Evolutionary conservation across 2,329 filamentous ascomycete genomes (phyloP), one percentile per base, ranked within the genome.

Genomic region (Aureobasidium sp.): DNA sequence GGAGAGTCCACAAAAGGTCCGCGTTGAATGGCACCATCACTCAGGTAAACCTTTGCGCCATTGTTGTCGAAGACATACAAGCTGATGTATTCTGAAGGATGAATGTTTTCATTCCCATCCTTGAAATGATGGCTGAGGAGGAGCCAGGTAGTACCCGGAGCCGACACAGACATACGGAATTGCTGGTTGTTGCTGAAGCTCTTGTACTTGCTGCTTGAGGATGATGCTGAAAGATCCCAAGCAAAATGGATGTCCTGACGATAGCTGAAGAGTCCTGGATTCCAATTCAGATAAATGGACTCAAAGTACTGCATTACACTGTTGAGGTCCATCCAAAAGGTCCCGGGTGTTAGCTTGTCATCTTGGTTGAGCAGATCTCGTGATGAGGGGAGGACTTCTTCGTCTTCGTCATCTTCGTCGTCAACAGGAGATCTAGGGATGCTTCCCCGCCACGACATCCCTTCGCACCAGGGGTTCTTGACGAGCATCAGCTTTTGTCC

Each of bases 201-300:
- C 64, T 91, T 88, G 0, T 85, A 84, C 60, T 89, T 87, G 55
- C 84, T 79, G 64, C 40, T 65, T 69, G n/a, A 29, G 11, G 63
- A 58, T 17, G 29, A 38, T 6, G 23, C 27, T 0, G 75, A 72
- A n/a, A 86, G 71, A 62, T 86, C 80, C 94, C 94, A 99, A 2
- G 81, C 80, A 69, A 97, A 95, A 73, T 99, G 94, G 60, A 92
- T 84, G 67, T 99, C 92, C 71, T 96, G 87, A 9, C 92, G 85
- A 69, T 88, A 77, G 1, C 78, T 78, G 74, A 99, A 99, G 0
- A 96, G 78, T 0, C 82, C 81, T 0, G 94, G 92, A 65, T 96
- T 96, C 94, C 94, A 99, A 74, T 97, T 99, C 59, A 99, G 79
- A 72, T 97, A 99, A 66, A 99, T 84, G 19, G 92, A 95, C 71